phyloP scores from a whole-genome alignment of 2,329 filamentous ascomycete genomes.

The Alternaria ventricosa region DNA sequence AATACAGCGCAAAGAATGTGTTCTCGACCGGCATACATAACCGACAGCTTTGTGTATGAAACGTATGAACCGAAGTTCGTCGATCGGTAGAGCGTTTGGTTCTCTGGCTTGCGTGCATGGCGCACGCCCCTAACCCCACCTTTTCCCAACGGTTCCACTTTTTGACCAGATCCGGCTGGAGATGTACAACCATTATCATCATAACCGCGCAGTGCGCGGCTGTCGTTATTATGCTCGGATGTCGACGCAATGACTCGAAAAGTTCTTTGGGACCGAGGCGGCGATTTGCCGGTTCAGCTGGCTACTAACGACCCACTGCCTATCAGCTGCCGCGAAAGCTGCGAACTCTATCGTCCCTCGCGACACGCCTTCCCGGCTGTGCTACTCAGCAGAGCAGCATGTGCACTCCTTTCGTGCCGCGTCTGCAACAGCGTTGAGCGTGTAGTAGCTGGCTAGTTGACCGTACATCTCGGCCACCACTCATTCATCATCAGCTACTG shows the following conservation, averaged over 20 bases:
- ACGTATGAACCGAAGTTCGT: slow-evolving; percentile 37
- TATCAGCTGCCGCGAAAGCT: slow-evolving; percentile 26
- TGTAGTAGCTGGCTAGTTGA: not conserved
- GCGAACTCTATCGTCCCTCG: slow-evolving; percentile 24
- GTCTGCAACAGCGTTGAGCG: slow-evolving; percentile 6
- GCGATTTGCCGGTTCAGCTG: slow-evolving; percentile 11
- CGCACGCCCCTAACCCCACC: slow-evolving; percentile 25
- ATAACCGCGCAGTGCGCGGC: slow-evolving; percentile 44
- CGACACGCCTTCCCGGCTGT: slow-evolving; percentile 9
- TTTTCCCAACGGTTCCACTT: slow-evolving; percentile 29
- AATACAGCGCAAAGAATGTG: slow-evolving; percentile 6
- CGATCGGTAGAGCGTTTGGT: slow-evolving; percentile 24
- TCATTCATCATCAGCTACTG: slow-evolving; percentile 5
- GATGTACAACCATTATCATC: slow-evolving; percentile 7
- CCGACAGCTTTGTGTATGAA: slow-evolving; percentile 2
- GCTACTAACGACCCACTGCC: slow-evolving; percentile 23
- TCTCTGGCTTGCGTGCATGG: slow-evolving; percentile 19
- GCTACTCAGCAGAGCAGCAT: slow-evolving; percentile 11
- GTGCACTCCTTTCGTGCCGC: slow-evolving; percentile 3
- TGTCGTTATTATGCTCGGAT: slow-evolving; percentile 10
- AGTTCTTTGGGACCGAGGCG: slow-evolving; percentile 13
- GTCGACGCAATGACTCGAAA: slow-evolving; percentile 7
- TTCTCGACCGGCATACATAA: slow-evolving; percentile 7
- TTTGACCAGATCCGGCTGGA: slow-evolving; percentile 12
- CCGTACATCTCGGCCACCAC: slow-evolving; percentile 1